These are phyloP conservation scores for Aspergillus diversus DNA, from an alignment of 495 filamentous ascomycete genomes.

Conservation along the genomic window DNA sequence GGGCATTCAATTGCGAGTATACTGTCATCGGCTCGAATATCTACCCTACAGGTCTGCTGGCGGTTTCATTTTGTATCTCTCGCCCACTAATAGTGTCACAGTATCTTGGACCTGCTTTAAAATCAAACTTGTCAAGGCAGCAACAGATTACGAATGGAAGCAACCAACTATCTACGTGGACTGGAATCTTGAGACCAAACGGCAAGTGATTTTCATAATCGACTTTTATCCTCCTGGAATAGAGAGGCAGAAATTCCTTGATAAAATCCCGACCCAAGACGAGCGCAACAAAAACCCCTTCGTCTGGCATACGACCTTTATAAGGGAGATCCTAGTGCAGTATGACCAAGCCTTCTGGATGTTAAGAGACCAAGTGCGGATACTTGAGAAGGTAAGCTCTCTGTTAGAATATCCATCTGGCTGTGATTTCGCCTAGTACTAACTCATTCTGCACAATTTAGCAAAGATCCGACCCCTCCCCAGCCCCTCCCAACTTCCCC, in stretches of 20 bases:
- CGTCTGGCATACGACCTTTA: constrained; percentile 16
- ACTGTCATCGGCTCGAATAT: background rate
- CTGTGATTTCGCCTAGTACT: background rate
- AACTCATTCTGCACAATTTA: background rate
- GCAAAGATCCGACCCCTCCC: constrained; percentile 1
- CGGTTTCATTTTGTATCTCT: background rate
- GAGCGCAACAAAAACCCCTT: constrained; percentile 10
- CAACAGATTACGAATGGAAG: constrained; percentile 10
- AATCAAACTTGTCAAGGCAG: constrained; percentile 7
- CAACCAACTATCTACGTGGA: constrained; percentile 12
- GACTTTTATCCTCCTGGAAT: background rate
- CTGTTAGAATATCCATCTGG: background rate
- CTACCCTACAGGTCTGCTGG: background rate
- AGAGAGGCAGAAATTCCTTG: background rate
- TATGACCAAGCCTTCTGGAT: constrained; percentile 16
- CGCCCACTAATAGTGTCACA: background rate
- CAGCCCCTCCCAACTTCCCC: constrained; percentile 14
- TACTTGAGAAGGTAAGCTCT: constrained; percentile 8
- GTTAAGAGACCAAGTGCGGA: constrained; percentile 10
- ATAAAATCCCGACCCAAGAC: background rate
- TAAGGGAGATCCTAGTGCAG: background rate
- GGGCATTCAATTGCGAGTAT: constrained; percentile 15
- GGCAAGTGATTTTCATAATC: constrained; percentile 9
- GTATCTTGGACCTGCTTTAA: constrained; percentile 20
- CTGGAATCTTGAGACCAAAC: constrained; percentile 3